Conservation (phyloP, 2,329 filamentous ascomycete species). For the Drechslerella stenobrocha region DNA sequence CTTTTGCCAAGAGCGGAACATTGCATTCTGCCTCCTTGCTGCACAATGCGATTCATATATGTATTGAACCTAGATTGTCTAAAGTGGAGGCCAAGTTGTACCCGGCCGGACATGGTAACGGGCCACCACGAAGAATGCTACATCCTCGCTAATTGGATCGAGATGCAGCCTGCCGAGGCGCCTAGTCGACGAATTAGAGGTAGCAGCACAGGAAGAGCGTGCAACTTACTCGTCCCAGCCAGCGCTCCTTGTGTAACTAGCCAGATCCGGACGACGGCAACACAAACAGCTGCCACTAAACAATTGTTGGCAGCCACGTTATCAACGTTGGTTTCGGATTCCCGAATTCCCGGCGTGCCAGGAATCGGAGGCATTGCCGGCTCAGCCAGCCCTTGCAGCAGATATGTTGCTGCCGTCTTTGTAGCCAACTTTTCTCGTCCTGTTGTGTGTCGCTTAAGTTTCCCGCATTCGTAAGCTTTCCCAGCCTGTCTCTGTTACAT, state of each 20-base stretch:
- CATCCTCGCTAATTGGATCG: constrained; percentile 43
- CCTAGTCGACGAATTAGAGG: not conserved
- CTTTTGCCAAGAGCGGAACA: no score
- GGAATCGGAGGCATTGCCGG: no score
- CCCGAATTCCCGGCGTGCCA: not conserved
- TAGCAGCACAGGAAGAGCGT: no score
- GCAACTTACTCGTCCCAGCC: no score
- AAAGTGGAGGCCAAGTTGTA: constrained; percentile 5
- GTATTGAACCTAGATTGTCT: constrained; percentile 24
- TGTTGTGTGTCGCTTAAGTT: not conserved
- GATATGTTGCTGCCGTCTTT: no score
- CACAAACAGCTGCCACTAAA: no score
- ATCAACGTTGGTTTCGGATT: not conserved
- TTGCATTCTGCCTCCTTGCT: not conserved
- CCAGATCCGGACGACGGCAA: not conserved
- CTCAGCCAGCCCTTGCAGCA: no score
- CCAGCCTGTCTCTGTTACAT: no score
- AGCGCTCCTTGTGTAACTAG: constrained; percentile 4
- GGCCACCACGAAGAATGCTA: constrained; percentile 26
- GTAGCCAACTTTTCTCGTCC: no score
- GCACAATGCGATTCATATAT: not conserved
- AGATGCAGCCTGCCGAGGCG: constrained; percentile 10
- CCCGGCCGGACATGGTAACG: constrained; percentile 43
- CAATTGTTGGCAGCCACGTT: not conserved
- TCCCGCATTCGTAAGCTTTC: no score